Evolutionary conservation across 148 eudicot species (phyloP).

Genomic region (Rheum nobile): DNA sequence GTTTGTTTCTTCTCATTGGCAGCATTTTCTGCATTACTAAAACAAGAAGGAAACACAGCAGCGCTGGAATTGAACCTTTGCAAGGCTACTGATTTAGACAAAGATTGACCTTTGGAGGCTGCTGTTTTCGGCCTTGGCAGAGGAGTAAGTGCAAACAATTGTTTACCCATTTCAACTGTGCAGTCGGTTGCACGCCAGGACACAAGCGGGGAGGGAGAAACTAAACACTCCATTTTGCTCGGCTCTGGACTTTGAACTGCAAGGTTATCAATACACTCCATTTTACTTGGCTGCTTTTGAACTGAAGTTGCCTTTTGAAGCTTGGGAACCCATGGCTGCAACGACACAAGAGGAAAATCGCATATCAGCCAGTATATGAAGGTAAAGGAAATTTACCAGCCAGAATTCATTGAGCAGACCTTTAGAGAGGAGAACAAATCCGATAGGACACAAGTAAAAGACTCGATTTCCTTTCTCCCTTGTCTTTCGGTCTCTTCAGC

Average conservation of each 20-base stretch:
- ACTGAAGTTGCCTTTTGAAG: constrained; percentile 41
- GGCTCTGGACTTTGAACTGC: constrained; percentile 44
- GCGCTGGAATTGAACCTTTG: constrained; percentile 16
- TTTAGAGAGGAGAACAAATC: constrained; percentile 54
- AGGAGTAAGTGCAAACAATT: constrained; percentile 80
- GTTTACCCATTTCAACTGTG: constrained; percentile 50
- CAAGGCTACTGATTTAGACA: constrained; percentile 22
- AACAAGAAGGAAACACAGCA: constrained; percentile 17
- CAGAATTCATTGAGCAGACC: constrained; percentile 27
- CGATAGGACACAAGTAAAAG: constrained; percentile 45
- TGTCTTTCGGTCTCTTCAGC: constrained; percentile 22
- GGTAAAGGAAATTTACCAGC: not conserved
- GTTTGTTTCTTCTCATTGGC: constrained; percentile 17
- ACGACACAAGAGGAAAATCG: constrained; percentile 1
- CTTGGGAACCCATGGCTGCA: constrained; percentile 80
- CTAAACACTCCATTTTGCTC: constrained; percentile 35
- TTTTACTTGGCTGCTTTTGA: constrained; percentile 20
- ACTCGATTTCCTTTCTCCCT: constrained; percentile 38
- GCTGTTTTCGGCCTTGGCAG: constrained; percentile 39
- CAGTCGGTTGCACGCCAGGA: constrained; percentile 73
- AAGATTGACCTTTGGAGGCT: constrained; percentile 27
- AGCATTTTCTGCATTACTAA: constrained; percentile 10
- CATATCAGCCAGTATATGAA: not conserved
- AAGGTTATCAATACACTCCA: constrained; percentile 13
- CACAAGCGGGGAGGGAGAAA: constrained; percentile 98